Evolutionary conservation across 1,284 basidiomycete species (phyloP).

Genomic region (Ustilago bromivora): DNA sequence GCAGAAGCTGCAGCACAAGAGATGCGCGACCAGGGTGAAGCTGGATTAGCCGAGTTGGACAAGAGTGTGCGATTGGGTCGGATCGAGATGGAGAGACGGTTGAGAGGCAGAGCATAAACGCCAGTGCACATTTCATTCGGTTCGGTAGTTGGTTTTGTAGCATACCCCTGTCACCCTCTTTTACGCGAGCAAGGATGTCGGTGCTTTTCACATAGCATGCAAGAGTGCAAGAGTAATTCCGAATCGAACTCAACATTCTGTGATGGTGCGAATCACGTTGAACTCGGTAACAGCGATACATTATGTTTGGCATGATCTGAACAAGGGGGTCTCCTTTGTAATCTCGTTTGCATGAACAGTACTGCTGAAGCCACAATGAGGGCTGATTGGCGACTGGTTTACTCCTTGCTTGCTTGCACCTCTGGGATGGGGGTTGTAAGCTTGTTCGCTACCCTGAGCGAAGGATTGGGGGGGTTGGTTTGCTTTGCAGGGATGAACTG

Average conservation of each 20-base stretch:
- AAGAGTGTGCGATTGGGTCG: slow-evolving; percentile 20
- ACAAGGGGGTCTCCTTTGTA: slow-evolving; percentile 73
- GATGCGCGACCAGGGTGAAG: slow-evolving; percentile 37
- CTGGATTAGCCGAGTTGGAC: slow-evolving; percentile 34
- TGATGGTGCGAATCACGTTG: neutral
- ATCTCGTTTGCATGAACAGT: slow-evolving; percentile 72
- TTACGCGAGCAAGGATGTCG: neutral
- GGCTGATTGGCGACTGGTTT: slow-evolving; percentile 77
- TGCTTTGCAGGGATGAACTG: slow-evolving; percentile 82
- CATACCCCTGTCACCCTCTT: neutral
- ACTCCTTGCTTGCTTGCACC: slow-evolving; percentile 73
- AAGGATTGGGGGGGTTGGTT: slow-evolving; percentile 75
- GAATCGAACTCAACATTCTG: neutral
- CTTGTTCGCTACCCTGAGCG: slow-evolving; percentile 75
- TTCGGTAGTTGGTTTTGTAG: neutral
- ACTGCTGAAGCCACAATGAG: slow-evolving; percentile 81
- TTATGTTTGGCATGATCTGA: neutral
- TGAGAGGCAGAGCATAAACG: slow-evolving; percentile 12
- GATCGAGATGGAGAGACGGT: slow-evolving; percentile 22
- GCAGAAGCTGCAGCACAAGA: slow-evolving; percentile 39
- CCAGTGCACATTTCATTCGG: neutral
- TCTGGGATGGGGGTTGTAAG: slow-evolving; percentile 81
- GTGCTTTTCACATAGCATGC: neutral
- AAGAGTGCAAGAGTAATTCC: neutral
- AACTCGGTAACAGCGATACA: neutral